Conservation (phyloP, 2,329 filamentous ascomycete genomes). For the Ophiostoma triangulosporum region DNA sequence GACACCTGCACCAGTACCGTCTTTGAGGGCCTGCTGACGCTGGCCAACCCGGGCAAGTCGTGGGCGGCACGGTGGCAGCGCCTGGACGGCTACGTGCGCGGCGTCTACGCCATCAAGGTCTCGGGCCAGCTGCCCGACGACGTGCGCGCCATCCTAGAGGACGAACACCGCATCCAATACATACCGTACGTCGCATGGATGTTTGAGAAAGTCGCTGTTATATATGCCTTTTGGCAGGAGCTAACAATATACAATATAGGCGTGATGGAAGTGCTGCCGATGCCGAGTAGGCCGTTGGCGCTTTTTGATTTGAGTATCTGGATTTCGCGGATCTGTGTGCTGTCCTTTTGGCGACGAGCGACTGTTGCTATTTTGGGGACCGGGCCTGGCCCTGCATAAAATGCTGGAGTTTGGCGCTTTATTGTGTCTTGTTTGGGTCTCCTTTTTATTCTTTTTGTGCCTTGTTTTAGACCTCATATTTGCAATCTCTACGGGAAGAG, state of each 20-base stretch:
- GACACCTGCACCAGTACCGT: constrained; percentile 91
- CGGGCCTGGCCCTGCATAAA: not conserved
- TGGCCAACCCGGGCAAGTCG: constrained; percentile 67
- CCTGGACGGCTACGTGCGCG: constrained; percentile 72
- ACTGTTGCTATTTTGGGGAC: not conserved
- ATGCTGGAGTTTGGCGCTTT: constrained; percentile 4
- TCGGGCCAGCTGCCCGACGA: constrained; percentile 64
- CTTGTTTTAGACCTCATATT: no score
- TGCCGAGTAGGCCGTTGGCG: constrained; percentile 22
- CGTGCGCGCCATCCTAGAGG: constrained; percentile 44
- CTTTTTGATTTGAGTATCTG: not conserved
- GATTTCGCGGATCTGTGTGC: not conserved
- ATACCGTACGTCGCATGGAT: constrained; percentile 40
- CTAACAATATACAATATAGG: constrained; percentile 20
- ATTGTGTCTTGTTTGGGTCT: not conserved
- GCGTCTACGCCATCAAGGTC: constrained; percentile 91
- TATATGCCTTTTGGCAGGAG: not conserved
- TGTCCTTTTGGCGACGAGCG: constrained; percentile 1
- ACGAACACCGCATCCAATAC: constrained; percentile 50
- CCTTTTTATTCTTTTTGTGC: no score
- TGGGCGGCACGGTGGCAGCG: constrained; percentile 98
- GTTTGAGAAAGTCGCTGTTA: no score
- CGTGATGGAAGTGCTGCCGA: constrained; percentile 43
- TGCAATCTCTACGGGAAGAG: no score
- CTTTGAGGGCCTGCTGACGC: constrained; percentile 81